These are phyloP conservation scores for Gnomoniopsis smithogilvyi DNA, from an alignment of 2,329 filamentous ascomycete species.

Conservation along the genomic window DNA sequence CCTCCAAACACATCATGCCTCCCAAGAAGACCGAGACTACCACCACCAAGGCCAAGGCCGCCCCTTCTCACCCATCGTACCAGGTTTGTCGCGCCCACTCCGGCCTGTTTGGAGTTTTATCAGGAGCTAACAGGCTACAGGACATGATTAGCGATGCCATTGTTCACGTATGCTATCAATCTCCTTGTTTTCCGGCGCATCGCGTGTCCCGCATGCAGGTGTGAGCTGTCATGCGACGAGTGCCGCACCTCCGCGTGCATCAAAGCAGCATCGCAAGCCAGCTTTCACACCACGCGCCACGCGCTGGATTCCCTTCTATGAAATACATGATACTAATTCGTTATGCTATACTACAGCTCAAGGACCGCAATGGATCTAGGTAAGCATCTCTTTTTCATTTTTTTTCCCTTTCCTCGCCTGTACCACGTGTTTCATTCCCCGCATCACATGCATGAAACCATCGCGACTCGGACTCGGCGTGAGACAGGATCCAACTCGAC, in stretches of 20 bases:
- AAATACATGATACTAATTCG: constrained; percentile 35
- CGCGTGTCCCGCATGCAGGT: constrained; percentile 18
- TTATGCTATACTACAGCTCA: constrained; percentile 44
- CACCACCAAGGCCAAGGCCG: constrained; percentile 47
- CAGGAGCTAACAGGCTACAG: constrained; percentile 39
- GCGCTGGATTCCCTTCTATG: background rate
- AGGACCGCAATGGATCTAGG: constrained; percentile 60
- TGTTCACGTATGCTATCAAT: constrained; percentile 49
- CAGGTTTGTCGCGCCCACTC: constrained; percentile 44
- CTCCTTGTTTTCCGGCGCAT: constrained; percentile 36
- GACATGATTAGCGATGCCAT: constrained; percentile 64
- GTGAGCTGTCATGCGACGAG: constrained; percentile 5
- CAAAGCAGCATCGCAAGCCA: background rate
- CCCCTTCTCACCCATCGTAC: constrained; percentile 51
- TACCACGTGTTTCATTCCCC: constrained; percentile 17
- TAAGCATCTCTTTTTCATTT: constrained; percentile 23
- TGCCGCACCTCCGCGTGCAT: background rate
- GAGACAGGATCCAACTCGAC: background rate
- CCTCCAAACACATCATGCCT: constrained; percentile 44
- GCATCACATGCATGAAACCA: constrained; percentile 17
- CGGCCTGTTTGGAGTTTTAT: constrained; percentile 19
- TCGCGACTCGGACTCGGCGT: constrained; percentile 11
- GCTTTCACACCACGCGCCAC: background rate
- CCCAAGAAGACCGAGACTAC: constrained; percentile 52
- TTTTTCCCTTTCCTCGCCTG: constrained; percentile 10